Evolutionary conservation across 768 basidiomycete genomes (phyloP), one percentile per base, ranked within the genome.

Genomic region (Tricholoma sp.): DNA sequence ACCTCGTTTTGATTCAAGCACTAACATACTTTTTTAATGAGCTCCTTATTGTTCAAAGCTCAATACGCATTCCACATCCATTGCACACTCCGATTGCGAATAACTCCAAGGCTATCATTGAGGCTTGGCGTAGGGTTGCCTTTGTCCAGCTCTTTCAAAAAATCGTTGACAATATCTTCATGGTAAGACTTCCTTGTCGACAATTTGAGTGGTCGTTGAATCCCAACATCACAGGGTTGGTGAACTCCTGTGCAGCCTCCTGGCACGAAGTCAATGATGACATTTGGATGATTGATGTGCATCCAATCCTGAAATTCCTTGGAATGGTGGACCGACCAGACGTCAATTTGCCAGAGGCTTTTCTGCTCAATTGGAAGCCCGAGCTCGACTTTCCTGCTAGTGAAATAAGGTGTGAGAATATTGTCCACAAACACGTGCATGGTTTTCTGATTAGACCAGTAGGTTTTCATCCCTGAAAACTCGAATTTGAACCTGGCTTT

Each of bases 141-240:
- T 45, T 31, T 39, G 2, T 68, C 53, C 1, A 76, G 57, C 52
- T 70, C 63, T 1, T 12, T 15, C 2, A 68, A 29, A 2, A 68
- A 54, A 39, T 74, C 67, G 0, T 64, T 39, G 1, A 78, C 68
- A 31, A 76, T 47, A 52, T 73, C 70, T 34, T 67, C 59, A 59
- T 76, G 74, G 52, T 66, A 65, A 0, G 70, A 68, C 2, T 60
- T 54, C 29, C 65, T 65, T 20, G 72, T 64, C 5, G 69, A 66
- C 4, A 61, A 65, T 56, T 78, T 78, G 57, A 78, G 57, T 51
- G 28, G 45, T 3, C 4, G 28, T 59, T 77, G 77, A 37, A 75
- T 69, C 3, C 74, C 73, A 33, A 74, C 69, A 60, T 76, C 69
- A 39, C 65, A 70, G 11, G 70, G 67, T 57, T 72, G 72, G 11